These are phyloP conservation scores for Trifolium pratense DNA, from an alignment of 306 rosid species.

Conservation along the genomic window DNA sequence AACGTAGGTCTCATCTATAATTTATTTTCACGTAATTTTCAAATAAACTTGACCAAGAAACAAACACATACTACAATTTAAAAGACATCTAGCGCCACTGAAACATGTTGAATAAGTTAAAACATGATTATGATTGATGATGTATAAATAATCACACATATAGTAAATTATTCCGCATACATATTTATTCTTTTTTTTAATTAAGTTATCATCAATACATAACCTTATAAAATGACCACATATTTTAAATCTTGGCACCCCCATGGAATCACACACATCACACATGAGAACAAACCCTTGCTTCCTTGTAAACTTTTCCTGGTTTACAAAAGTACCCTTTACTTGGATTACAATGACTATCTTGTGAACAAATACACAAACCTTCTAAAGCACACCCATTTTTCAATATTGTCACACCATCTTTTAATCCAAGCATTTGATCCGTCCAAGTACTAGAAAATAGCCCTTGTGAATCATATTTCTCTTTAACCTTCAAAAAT, in stretches of 20 bases:
- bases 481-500: constrained; percentile 58
- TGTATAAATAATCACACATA: neutral
- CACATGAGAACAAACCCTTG: constrained; percentile 62
- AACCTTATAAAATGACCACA: neutral
- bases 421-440: constrained; percentile 64
- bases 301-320: constrained; percentile 63
- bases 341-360: constrained; percentile 71
- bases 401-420: constrained; percentile 43
- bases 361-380: constrained; percentile 66
- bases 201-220: neutral
- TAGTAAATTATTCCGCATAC: neutral
- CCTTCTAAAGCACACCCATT: constrained; percentile 88
- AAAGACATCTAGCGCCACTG: neutral
- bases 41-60: no score
- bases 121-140: neutral
- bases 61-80: no score
- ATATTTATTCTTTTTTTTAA: neutral
- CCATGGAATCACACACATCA: neutral
- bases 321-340: constrained; percentile 64
- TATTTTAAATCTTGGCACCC: neutral
- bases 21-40: no score
- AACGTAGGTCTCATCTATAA: no score
- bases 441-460: constrained; percentile 81
- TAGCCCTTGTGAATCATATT: constrained; percentile 61
- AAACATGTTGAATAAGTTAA: neutral